phyloP scores from a whole-genome alignment of 2,329 filamentous ascomycete genomes.

The Xylariaceae sp. region DNA sequence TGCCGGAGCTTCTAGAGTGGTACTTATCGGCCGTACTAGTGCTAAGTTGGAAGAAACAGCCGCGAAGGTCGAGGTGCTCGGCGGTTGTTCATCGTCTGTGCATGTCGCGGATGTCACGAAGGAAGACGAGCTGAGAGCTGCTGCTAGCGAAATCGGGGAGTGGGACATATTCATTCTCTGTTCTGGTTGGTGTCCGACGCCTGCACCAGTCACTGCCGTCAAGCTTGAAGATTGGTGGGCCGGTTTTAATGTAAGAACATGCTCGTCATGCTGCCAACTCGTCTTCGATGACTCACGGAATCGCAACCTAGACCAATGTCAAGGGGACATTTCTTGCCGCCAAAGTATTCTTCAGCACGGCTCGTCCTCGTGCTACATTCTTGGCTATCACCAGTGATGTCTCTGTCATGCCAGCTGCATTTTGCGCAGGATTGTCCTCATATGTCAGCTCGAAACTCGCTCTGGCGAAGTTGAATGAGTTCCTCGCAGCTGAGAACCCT shows the following conservation, averaged over 20 bases:
- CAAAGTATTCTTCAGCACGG: slow-evolving; percentile 11
- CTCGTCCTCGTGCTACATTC: slow-evolving; percentile 14
- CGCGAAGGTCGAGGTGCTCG: background rate
- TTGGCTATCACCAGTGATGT: slow-evolving; percentile 7
- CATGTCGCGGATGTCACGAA: slow-evolving; percentile 3
- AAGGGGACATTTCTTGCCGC: slow-evolving; percentile 10
- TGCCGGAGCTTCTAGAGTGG: slow-evolving; percentile 9
- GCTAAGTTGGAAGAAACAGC: slow-evolving; percentile 9
- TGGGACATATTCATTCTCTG: slow-evolving; percentile 8
- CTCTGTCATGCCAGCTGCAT: background rate
- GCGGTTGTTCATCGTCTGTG: background rate
- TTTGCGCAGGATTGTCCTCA: slow-evolving; percentile 14
- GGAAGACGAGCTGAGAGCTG: background rate
- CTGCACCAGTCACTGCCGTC: background rate
- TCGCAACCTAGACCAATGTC: slow-evolving; percentile 13
- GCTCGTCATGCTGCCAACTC: background rate
- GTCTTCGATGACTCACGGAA: background rate
- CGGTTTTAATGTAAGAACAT: slow-evolving; percentile 21
- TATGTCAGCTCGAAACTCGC: slow-evolving; percentile 18
- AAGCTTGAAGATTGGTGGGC: slow-evolving; percentile 22
- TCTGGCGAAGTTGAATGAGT: slow-evolving; percentile 24
- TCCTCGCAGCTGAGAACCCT: slow-evolving; percentile 24
- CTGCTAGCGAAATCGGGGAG: background rate
- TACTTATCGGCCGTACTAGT: slow-evolving; percentile 11
- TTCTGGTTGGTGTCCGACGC: background rate